Conservation (phyloP, 2,329 filamentous ascomycete species). For the Pseudopithomyces maydicus region DNA sequence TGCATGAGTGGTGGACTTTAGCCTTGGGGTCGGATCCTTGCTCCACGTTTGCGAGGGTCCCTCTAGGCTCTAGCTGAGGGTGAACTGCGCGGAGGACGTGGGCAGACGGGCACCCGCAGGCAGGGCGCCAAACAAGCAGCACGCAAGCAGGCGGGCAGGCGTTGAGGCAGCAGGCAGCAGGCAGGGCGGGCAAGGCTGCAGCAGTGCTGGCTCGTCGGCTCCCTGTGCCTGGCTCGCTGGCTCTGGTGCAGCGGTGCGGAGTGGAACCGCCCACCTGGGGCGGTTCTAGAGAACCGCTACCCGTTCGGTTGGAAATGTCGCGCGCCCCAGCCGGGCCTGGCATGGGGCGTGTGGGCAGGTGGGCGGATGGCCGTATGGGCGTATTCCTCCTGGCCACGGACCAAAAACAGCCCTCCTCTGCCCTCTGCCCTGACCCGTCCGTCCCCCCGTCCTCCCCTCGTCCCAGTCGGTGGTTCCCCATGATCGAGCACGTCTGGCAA, state of each 20-base stretch:
- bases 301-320: neutral
- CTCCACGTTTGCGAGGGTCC: neutral
- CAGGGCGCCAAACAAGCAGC: too few relatives aligned
- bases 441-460: conserved; percentile 1
- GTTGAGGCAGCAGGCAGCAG: neutral
- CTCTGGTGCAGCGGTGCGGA: conserved; percentile 7
- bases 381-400: conserved; percentile 9
- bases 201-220: conserved; percentile 8
- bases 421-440: neutral
- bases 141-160: neutral
- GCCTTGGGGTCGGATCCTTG: conserved; percentile 5
- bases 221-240: conserved; percentile 17
- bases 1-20: conserved; percentile 23
- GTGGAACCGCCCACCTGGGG: neutral
- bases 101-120: too few relatives aligned
- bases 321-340: neutral
- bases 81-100: too few relatives aligned
- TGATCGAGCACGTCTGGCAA: neutral
- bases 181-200: neutral
- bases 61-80: neutral
- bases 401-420: conserved; percentile 5
- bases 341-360: too few relatives aligned
- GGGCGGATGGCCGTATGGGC: too few relatives aligned
- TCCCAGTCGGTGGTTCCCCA: conserved; percentile 8
- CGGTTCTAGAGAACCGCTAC: neutral